Conservation (phyloP, 768 basidiomycete genomes). For the Leccinum disarticulatum region DNA sequence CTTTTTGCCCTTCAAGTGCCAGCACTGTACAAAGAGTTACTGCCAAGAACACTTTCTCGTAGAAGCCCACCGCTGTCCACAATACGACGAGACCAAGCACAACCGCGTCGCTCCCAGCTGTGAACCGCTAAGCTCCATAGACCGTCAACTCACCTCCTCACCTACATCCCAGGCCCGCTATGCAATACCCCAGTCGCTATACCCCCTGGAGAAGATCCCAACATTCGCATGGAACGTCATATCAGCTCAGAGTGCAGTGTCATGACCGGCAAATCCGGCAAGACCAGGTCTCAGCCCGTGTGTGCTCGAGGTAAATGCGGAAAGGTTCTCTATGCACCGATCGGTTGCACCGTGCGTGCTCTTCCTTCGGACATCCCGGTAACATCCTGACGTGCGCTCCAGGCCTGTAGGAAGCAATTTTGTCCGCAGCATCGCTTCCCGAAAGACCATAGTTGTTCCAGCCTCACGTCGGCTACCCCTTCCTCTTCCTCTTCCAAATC, state of each 20-base stretch:
- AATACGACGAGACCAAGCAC: conserved; percentile 69
- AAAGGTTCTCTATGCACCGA: conserved; percentile 73
- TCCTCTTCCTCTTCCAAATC: conserved; percentile 15
- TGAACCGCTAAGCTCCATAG: conserved; percentile 34
- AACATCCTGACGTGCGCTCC: not conserved
- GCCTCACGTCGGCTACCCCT: conserved; percentile 10
- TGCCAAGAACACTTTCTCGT: conserved; percentile 82
- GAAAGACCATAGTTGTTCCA: conserved; percentile 60
- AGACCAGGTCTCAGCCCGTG: conserved; percentile 47
- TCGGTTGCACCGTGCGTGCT: conserved; percentile 64
- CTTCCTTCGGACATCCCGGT: not conserved
- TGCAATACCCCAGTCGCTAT: conserved; percentile 76
- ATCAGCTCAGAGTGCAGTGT: conserved; percentile 64
- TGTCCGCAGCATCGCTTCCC: conserved; percentile 83
- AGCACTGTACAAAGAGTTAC: conserved; percentile 68
- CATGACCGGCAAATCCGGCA: conserved; percentile 60
- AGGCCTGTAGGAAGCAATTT: conserved; percentile 74
- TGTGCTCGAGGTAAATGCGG: conserved; percentile 65
- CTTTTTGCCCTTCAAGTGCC: conserved; percentile 85
- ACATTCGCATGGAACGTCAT: conserved; percentile 77
- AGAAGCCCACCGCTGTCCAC: conserved; percentile 60
- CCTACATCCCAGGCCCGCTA: conserved; percentile 55
- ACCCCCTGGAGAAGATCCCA: conserved; percentile 77
- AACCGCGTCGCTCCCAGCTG: conserved; percentile 79
- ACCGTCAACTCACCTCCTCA: conserved; percentile 1